A percentile compares a stretch with the other conserved stretches of the same genome.
Conservation (phyloP, 2,329 filamentous ascomycete species). For the Cryphonectria parasitica region DNA sequence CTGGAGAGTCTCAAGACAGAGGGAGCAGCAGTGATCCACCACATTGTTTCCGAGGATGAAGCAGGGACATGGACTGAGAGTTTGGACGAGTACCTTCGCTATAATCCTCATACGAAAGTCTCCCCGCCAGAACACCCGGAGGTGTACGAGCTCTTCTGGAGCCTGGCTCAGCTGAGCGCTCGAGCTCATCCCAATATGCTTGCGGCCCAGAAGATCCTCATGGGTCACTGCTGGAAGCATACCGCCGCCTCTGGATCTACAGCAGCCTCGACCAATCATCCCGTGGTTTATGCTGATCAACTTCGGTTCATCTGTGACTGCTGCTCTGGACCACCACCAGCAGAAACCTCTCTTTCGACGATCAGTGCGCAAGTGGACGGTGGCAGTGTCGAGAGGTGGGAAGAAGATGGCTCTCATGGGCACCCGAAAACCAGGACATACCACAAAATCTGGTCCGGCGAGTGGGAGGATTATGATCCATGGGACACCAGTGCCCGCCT, state of each 20-base stretch:
- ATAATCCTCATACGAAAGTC: slow-evolving; percentile 47
- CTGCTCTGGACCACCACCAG: not conserved
- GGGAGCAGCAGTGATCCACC: slow-evolving; percentile 40
- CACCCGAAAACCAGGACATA: slow-evolving; percentile 59
- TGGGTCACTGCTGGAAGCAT: slow-evolving; percentile 53
- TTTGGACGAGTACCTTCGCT: slow-evolving; percentile 55
- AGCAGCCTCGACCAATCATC: slow-evolving; percentile 42
- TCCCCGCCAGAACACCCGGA: slow-evolving; percentile 38
- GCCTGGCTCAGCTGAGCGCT: slow-evolving; percentile 44
- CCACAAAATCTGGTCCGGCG: slow-evolving; percentile 65
- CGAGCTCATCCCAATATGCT: slow-evolving; percentile 46
- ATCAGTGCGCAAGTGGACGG: slow-evolving; percentile 65
- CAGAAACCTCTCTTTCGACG: slow-evolving; percentile 35
- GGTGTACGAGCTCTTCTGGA: slow-evolving; percentile 46
- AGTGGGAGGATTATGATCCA: slow-evolving; percentile 76
- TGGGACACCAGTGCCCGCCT: slow-evolving; percentile 73
- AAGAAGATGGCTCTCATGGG: slow-evolving; percentile 61
- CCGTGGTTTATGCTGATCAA: slow-evolving; percentile 64
- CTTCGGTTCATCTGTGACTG: slow-evolving; percentile 49
- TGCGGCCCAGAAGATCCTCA: slow-evolving; percentile 51
- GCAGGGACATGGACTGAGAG: slow-evolving; percentile 53
- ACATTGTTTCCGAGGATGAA: slow-evolving; percentile 37
- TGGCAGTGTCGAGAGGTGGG: slow-evolving; percentile 70
- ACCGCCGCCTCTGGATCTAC: slow-evolving; percentile 50
- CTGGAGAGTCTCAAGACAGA: slow-evolving; percentile 36